Evolutionary conservation across 805 yeast genomes (phyloP).

Genomic region (Ogataea paradorogensis): DNA sequence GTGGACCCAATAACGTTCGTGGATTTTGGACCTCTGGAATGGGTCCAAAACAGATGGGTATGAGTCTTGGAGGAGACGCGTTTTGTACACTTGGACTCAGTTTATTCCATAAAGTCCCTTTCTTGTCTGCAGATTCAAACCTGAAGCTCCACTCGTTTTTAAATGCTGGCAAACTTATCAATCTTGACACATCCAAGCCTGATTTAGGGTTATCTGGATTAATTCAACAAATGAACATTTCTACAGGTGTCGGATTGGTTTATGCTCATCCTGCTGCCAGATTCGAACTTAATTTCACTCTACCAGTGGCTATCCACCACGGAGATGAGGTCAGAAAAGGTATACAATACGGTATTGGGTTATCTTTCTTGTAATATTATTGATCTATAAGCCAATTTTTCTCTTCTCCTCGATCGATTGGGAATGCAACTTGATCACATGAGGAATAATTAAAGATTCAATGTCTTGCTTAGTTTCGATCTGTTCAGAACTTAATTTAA

Average conservation of each 20-base stretch:
- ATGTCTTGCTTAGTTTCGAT: slow-evolving; percentile 49
- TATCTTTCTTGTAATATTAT: slow-evolving; percentile 47
- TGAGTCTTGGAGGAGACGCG: slow-evolving; percentile 52
- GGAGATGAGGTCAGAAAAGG: slow-evolving; percentile 51
- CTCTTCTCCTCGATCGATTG: slow-evolving; percentile 50
- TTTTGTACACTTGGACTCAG: slow-evolving; percentile 47
- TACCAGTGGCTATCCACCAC: slow-evolving; percentile 45
- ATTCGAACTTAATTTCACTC: slow-evolving; percentile 53
- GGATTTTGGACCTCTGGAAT: slow-evolving; percentile 50
- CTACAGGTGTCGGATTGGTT: slow-evolving; percentile 48
- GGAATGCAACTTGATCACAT: slow-evolving; percentile 61
- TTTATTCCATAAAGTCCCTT: slow-evolving; percentile 42
- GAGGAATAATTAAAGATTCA: slow-evolving; percentile 79
- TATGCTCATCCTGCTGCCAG: slow-evolving; percentile 58
- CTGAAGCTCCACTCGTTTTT: slow-evolving; percentile 48
- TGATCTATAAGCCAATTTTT: slow-evolving; percentile 25
- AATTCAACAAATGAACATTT: slow-evolving; percentile 32
- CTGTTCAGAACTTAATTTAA: slow-evolving; percentile 44
- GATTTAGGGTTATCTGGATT: slow-evolving; percentile 5
- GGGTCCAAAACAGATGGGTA: slow-evolving; percentile 51
- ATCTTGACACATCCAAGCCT: slow-evolving; percentile 19
- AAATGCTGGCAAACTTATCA: slow-evolving; percentile 46
- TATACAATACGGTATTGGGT: slow-evolving; percentile 56
- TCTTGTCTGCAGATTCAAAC: slow-evolving; percentile 38
- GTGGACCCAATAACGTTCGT: slow-evolving; percentile 60